These are phyloP conservation scores for Trametes cubensis DNA, from an alignment of 768 basidiomycete species.

Conservation along the genomic window DNA sequence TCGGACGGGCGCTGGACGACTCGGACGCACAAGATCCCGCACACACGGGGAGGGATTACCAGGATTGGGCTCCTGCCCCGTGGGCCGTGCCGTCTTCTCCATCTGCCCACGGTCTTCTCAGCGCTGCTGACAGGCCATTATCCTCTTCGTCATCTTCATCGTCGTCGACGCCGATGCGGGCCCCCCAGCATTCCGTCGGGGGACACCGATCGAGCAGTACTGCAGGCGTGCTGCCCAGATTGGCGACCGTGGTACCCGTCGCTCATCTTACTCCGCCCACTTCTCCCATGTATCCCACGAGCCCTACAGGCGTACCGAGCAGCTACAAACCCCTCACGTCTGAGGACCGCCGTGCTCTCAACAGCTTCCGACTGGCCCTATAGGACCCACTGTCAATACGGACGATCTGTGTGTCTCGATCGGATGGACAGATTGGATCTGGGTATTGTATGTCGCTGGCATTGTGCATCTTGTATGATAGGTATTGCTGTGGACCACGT, in stretches of 20 bases:
- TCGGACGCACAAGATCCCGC: constrained; percentile 29
- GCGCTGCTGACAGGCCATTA: constrained; percentile 18
- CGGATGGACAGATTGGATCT: constrained; percentile 3
- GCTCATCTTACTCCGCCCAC: constrained; percentile 25
- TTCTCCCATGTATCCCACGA: constrained; percentile 26
- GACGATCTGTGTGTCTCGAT: not conserved
- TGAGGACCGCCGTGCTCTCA: constrained; percentile 39
- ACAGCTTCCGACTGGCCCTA: constrained; percentile 39
- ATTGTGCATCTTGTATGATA: constrained; percentile 9
- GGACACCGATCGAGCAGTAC: constrained; percentile 6
- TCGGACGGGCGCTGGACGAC: constrained; percentile 32
- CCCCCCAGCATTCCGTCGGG: constrained; percentile 12
- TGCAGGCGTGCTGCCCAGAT: constrained; percentile 28
- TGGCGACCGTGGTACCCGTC: constrained; percentile 33
- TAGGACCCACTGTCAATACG: constrained; percentile 14
- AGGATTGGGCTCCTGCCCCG: constrained; percentile 28
- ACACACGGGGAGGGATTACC: constrained; percentile 27
- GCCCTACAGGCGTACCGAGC: constrained; percentile 22
- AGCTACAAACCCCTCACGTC: constrained; percentile 37
- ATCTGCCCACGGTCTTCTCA: not conserved
- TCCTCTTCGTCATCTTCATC: constrained; percentile 27
- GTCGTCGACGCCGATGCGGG: constrained; percentile 14
- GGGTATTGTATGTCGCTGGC: not conserved
- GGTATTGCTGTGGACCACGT: not conserved
- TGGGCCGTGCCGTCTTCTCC: constrained; percentile 27